Base-by-base conservation (phyloP, 306 rosid genomes). In the Cicer chorassanicum region DNA sequence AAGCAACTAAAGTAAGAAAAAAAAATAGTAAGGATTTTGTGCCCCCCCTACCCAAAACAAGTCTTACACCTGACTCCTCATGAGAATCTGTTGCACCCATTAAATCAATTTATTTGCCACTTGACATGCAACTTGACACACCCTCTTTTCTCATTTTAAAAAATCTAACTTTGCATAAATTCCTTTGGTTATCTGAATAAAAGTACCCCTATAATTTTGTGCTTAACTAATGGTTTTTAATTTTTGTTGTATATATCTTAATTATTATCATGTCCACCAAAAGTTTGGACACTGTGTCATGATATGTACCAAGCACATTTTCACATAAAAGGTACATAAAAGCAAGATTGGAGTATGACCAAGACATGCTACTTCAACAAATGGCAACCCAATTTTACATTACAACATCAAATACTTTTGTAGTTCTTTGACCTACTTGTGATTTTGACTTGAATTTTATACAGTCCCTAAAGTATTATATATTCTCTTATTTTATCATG, bases 1-100 rank as follows among this genome's bases (percentile, higher is more conserved):
- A 65, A 80, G 82, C 79, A 75, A 67, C 57, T 29, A 71, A 51
- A 50, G 70, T 73, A 74, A 65, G 49, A 44, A 65, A 59, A 40
- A 80, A 76, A 80, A 57, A 49, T 59, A 42, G 78, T 46, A 68
- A 56, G 43, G 63, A 60, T 57, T 59, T 50, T 80, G 68, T 76
- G 29, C 13, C 60, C 45, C 59, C 45, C 60, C 40, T 54, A 50
- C 14, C 8, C 8, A 77, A 77, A 68, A 44, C 40, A 76, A 82
- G 86, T 70, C 85, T 85, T 85, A 64, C 82, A 61, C 75, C 74
- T 85, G 80, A 89, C 89, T 78, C 78, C 56, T 80, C 65, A 45
- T 62, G 36, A 69, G 74, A 77, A 75, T 84, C 65, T 68, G 19
- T 75, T 83, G 67, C 81, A 75, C 75, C 80, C 80, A 83, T 86